These are phyloP conservation scores for Candida endomychidarum DNA, from an alignment of 805 yeast genomes.

Conservation along the genomic window DNA sequence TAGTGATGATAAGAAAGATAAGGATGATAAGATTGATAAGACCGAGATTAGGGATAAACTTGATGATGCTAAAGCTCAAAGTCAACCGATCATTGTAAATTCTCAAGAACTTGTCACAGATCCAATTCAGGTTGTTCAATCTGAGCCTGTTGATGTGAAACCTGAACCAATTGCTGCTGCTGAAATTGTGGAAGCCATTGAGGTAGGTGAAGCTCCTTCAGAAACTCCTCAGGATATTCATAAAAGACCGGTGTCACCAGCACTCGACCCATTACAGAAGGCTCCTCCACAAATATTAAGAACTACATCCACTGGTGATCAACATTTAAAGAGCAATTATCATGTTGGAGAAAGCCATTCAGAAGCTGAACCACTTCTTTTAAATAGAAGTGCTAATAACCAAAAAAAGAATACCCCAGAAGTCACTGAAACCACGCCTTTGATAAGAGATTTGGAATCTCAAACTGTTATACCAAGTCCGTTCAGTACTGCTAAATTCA, in stretches of 20 bases:
- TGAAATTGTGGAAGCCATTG: no score
- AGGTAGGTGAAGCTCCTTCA: neutral
- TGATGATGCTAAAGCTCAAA: no score
- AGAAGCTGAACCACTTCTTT: neutral
- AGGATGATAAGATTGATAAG: constrained; percentile 1
- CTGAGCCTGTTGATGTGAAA: no score
- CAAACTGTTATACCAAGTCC: constrained; percentile 10
- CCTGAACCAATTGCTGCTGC: no score
- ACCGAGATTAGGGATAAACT: no score
- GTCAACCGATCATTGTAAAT: no score
- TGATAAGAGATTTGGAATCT: constrained; percentile 11
- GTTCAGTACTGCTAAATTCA: constrained; percentile 14
- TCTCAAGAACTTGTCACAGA: no score
- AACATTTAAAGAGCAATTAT: constrained; percentile 3
- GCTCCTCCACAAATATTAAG: constrained; percentile 2
- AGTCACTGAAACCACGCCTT: constrained; percentile 9
- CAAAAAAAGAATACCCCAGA: constrained; percentile 1
- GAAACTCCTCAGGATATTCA: neutral
- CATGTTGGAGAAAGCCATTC: neutral
- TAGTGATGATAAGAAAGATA: constrained; percentile 1
- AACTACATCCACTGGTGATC: constrained; percentile 1
- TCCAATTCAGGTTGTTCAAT: no score
- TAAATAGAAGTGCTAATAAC: no score
- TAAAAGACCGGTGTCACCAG: constrained; percentile 1
- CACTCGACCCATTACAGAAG: neutral